Evolutionary conservation across 768 basidiomycete genomes (phyloP).

Genomic region (Candolleomyces eurysporus): DNA sequence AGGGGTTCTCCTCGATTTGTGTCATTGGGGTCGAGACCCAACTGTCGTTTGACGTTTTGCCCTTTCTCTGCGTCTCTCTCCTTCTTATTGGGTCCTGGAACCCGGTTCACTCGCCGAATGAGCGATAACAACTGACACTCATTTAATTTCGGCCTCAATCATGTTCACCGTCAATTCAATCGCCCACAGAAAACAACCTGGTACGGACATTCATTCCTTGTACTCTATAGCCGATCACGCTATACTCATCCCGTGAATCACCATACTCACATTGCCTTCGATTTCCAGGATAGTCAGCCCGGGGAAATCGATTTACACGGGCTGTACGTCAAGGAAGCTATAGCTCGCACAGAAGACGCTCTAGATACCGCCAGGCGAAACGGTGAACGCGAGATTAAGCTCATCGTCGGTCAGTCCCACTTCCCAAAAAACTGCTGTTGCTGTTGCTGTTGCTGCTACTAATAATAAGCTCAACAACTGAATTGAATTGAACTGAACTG

Average conservation of each 20-base stretch:
- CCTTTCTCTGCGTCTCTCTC: too few relatives aligned
- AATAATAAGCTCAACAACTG: too few relatives aligned
- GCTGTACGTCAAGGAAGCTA: constrained; percentile 90
- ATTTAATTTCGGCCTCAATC: background rate
- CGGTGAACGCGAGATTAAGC: constrained; percentile 62
- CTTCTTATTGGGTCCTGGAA: too few relatives aligned
- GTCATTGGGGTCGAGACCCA: too few relatives aligned
- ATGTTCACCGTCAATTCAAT: background rate
- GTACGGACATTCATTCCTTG: background rate
- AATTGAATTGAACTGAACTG: background rate
- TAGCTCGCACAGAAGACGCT: constrained; percentile 67
- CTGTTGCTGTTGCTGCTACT: background rate
- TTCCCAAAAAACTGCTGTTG: background rate
- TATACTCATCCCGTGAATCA: constrained; percentile 17
- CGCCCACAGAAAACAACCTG: constrained; percentile 4
- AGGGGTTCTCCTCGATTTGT: too few relatives aligned
- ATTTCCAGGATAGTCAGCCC: constrained; percentile 53
- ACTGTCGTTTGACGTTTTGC: too few relatives aligned
- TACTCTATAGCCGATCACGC: constrained; percentile 56
- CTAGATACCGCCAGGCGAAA: constrained; percentile 62
- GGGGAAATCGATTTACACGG: constrained; percentile 91
- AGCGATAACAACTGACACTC: background rate
- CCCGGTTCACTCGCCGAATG: too few relatives aligned
- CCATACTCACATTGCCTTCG: background rate
- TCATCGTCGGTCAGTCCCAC: constrained; percentile 76